Evolutionary conservation across 139 green algal species (phyloP).

Genomic region (Chlamydomonas incerta): DNA sequence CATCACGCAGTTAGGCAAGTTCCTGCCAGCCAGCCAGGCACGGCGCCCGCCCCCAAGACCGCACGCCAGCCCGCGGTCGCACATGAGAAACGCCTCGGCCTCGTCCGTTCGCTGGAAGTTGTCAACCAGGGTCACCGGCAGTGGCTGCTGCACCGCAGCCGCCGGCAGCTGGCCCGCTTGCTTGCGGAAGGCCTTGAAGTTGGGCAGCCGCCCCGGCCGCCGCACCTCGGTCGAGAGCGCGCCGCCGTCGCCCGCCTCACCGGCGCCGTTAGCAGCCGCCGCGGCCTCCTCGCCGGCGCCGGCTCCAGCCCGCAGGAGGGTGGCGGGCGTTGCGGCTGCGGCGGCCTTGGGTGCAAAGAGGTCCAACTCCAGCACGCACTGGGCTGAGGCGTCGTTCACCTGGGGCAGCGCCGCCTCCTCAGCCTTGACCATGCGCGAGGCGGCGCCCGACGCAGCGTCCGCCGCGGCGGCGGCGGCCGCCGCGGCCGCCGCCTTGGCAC

Average conservation of each 20-base stretch:
- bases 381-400: constrained; percentile 18
- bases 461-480: too few relatives aligned
- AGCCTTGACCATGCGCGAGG: not conserved
- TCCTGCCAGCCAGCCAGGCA: too few relatives aligned
- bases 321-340: not conserved
- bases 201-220: not conserved
- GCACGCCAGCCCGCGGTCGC: not conserved
- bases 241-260: too few relatives aligned
- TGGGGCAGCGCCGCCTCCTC: not conserved
- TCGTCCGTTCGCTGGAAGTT: constrained; percentile 12
- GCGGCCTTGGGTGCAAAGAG: not conserved
- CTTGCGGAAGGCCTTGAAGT: constrained; percentile 42
- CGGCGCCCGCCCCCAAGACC: too few relatives aligned
- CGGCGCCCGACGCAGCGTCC: too few relatives aligned
- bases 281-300: not conserved
- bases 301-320: not conserved
- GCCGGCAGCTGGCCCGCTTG: not conserved
- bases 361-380: constrained; percentile 23
- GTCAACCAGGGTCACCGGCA: constrained; percentile 11
- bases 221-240: too few relatives aligned
- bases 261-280: not conserved
- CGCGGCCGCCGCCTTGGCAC: not conserved
- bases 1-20: too few relatives aligned
- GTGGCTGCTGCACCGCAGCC: not conserved
- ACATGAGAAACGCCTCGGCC: constrained; percentile 15